A percentile compares a stretch with the other conserved stretches of the same genome.
phyloP scores from a whole-genome alignment of 148 eudicot species.

The Limonium bicolor region DNA sequence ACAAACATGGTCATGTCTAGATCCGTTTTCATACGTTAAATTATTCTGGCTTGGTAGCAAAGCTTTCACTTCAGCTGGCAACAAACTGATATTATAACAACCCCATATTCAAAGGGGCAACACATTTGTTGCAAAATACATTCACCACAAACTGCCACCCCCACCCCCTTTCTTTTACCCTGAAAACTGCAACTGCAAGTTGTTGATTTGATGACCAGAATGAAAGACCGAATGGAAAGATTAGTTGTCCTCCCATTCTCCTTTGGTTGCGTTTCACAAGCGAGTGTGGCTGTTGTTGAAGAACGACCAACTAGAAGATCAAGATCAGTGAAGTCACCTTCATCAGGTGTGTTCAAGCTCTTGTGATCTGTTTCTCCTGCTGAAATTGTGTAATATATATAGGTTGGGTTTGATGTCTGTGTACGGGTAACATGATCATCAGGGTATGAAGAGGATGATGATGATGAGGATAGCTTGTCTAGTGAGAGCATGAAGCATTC shows the following conservation, averaged over 20 bases:
- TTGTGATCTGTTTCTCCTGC: neutral
- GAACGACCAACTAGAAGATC: constrained; percentile 28
- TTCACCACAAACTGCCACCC: neutral
- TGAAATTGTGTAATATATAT: neutral
- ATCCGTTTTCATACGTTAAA: constrained; percentile 20
- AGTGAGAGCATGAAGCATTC: constrained; percentile 31
- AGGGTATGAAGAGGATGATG: constrained; percentile 27
- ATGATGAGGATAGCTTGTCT: constrained; percentile 28
- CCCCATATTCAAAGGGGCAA: constrained; percentile 9
- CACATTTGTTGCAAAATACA: neutral
- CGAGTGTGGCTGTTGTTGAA: constrained; percentile 41
- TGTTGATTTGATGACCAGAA: constrained; percentile 8
- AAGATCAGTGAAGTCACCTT: constrained; percentile 14
- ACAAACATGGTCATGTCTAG: constrained; percentile 25
- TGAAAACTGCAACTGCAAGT: neutral
- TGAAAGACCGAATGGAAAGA: constrained; percentile 54
- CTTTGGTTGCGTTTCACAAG: constrained; percentile 49
- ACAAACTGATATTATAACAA: constrained; percentile 24
- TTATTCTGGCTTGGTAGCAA: constrained; percentile 36
- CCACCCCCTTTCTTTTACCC: neutral
- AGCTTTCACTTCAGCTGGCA: constrained; percentile 19
- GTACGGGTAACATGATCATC: too few relatives aligned
- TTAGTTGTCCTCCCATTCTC: constrained; percentile 48
- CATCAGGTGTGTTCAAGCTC: constrained; percentile 8
- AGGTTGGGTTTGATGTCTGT: neutral